Conservation (phyloP, 805 yeast genomes). For the Metschnikowia orientalis region DNA sequence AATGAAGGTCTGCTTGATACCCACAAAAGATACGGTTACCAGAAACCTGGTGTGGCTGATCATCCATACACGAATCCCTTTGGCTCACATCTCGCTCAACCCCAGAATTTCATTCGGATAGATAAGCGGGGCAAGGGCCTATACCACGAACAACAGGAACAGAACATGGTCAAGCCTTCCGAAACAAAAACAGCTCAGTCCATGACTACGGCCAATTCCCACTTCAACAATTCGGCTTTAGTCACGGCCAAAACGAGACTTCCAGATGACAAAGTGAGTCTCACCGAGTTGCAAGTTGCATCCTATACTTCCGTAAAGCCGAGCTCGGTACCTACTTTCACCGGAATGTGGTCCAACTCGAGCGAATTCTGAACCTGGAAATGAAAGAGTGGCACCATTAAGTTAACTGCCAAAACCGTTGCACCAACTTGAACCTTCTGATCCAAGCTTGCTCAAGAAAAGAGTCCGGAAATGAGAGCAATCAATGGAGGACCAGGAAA, state of each 20-base stretch:
- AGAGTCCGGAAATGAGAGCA: too few species aligned
- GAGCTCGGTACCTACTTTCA: slow-evolving; percentile 5
- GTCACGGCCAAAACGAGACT: slow-evolving; percentile 10
- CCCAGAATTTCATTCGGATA: slow-evolving; percentile 9
- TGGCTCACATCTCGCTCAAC: slow-evolving; percentile 4
- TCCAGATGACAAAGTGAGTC: slow-evolving; percentile 3
- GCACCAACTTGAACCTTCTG: too few species aligned
- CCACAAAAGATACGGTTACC: too few species aligned
- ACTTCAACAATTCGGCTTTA: slow-evolving; percentile 6
- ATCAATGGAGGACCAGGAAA: too few species aligned
- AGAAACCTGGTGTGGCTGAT: too few species aligned
- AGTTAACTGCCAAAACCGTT: too few species aligned
- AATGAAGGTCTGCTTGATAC: too few species aligned
- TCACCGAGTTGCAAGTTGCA: too few species aligned
- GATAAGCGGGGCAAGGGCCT: slow-evolving; percentile 6
- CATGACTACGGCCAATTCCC: slow-evolving; percentile 9
- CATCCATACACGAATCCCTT: too few species aligned
- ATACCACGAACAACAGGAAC: background rate
- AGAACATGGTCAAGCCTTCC: slow-evolving; percentile 1
- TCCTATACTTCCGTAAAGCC: slow-evolving; percentile 8
- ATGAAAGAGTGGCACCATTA: too few species aligned
- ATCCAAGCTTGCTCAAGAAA: too few species aligned
- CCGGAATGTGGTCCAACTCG: slow-evolving; percentile 12
- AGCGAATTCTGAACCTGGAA: too few species aligned
- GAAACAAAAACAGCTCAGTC: background rate